Evolutionary conservation across 2,329 filamentous ascomycete genomes (phyloP).

Genomic region (Tolypocladium capitatum): DNA sequence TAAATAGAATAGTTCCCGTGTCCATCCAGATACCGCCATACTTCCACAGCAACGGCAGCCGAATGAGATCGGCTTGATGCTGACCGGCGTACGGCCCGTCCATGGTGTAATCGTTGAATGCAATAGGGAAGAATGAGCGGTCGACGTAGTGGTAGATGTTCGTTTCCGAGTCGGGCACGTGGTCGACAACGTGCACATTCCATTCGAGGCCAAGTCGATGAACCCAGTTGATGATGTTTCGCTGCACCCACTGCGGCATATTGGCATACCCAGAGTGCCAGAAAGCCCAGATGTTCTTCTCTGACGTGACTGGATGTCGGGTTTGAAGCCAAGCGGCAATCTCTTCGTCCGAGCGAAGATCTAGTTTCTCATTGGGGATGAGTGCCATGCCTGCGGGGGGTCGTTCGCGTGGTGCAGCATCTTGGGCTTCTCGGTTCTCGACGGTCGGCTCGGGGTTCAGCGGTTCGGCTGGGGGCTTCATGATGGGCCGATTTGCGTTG

Average conservation of each 20-base stretch:
- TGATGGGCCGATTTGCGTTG: neutral
- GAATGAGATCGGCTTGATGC: conserved; percentile 33
- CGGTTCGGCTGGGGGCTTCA: neutral
- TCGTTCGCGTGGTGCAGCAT: neutral
- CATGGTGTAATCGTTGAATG: conserved; percentile 29
- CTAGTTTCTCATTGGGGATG: conserved; percentile 7
- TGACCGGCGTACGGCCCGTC: conserved; percentile 26
- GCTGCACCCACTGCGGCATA: conserved; percentile 20
- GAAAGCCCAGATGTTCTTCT: conserved; percentile 30
- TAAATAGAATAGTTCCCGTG: conserved; percentile 26
- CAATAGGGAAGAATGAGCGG: conserved; percentile 21
- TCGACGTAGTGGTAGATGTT: conserved; percentile 22
- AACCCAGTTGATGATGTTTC: conserved; percentile 26
- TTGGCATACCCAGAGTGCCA: conserved; percentile 23
- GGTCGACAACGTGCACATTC: conserved; percentile 27
- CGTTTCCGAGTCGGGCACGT: conserved; percentile 19
- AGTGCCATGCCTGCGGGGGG: neutral
- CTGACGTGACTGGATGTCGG: conserved; percentile 17
- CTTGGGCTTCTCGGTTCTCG: neutral
- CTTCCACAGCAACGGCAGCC: conserved; percentile 25
- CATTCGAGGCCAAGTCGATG: conserved; percentile 19
- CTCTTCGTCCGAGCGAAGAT: conserved; percentile 16
- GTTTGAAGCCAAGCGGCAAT: conserved; percentile 16
- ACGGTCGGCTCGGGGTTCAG: neutral
- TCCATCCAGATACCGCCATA: conserved; percentile 32